Conservation (phyloP, 495 filamentous ascomycete genomes). For the Astrothelium macrocarpum region DNA sequence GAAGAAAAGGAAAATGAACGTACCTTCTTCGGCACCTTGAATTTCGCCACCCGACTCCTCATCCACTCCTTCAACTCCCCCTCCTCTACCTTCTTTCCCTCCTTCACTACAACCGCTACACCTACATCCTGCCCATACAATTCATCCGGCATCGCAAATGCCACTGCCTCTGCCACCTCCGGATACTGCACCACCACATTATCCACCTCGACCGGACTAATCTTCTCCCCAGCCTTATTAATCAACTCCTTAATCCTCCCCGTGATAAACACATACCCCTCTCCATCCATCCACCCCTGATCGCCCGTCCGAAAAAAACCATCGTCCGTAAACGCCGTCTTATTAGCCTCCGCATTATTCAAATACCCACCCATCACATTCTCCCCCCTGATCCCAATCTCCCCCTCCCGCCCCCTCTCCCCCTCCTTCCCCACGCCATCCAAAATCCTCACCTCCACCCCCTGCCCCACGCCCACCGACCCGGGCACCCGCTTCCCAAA, state of each 20-base stretch:
- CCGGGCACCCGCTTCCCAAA: conserved; percentile 62
- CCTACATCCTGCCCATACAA: conserved; percentile 76
- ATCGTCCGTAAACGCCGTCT: conserved; percentile 52
- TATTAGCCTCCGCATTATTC: conserved; percentile 67
- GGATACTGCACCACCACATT: conserved; percentile 62
- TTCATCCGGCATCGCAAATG: conserved; percentile 67
- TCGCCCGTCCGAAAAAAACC: conserved; percentile 82
- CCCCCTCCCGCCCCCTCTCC: conserved; percentile 54
- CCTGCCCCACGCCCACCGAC: conserved; percentile 69
- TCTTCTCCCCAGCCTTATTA: conserved; percentile 38
- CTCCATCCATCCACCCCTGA: conserved; percentile 61
- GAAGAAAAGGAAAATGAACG: conserved; percentile 13
- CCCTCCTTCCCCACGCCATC: conserved; percentile 53
- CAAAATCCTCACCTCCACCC: conserved; percentile 70
- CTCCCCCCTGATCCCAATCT: conserved; percentile 68
- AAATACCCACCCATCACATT: conserved; percentile 79
- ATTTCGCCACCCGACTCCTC: conserved; percentile 57
- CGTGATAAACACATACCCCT: conserved; percentile 35
- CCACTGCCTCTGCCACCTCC: conserved; percentile 64
- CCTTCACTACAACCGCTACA: conserved; percentile 65
- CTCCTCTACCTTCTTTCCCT: conserved; percentile 40
- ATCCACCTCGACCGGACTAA: conserved; percentile 67
- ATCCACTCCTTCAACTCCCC: conserved; percentile 59
- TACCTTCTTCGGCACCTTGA: conserved; percentile 80
- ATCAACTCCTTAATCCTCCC: conserved; percentile 37